Percentiles rank a stretch among this genome's conserved stretches.
phyloP scores from a whole-genome alignment of 2,329 filamentous ascomycete genomes.

The Xylariaceae sp. region DNA sequence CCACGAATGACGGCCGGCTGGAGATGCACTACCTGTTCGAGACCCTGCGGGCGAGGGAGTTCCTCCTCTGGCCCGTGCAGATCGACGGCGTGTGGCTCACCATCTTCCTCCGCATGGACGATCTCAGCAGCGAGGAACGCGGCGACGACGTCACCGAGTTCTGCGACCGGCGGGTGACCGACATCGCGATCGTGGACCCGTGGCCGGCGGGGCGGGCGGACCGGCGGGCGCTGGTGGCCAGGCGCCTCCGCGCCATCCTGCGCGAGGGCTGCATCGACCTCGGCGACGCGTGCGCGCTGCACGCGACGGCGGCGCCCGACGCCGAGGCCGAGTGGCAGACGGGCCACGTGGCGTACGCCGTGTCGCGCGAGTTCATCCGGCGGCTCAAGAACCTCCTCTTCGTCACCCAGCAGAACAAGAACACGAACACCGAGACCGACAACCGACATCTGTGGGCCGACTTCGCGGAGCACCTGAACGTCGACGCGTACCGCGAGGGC shows the following conservation, averaged over 20 bases:
- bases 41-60: constrained; percentile 13
- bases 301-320: neutral
- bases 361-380: constrained; percentile 18
- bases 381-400: constrained; percentile 15
- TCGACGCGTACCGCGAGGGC: constrained; percentile 14
- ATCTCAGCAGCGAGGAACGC: neutral
- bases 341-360: constrained; percentile 16
- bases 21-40: constrained; percentile 15
- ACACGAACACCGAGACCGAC: neutral
- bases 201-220: neutral
- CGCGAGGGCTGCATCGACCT: constrained; percentile 14
- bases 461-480: constrained; percentile 16
- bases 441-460: constrained; percentile 11
- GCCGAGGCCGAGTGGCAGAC: constrained; percentile 11
- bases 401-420: constrained; percentile 1
- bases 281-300: neutral
- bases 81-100: constrained; percentile 14
- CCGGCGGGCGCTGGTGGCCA: constrained; percentile 4
- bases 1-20: neutral
- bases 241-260: constrained; percentile 9
- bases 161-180: constrained; percentile 10
- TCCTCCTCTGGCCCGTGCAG: constrained; percentile 14
- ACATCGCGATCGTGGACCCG: constrained; percentile 16
- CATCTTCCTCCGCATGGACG: constrained; percentile 9
- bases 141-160: neutral